Evolutionary conservation across 176 grass and related monocot species (phyloP), one percentile per base, ranked within the genome.

Genomic region (Aegilops speltoides): DNA sequence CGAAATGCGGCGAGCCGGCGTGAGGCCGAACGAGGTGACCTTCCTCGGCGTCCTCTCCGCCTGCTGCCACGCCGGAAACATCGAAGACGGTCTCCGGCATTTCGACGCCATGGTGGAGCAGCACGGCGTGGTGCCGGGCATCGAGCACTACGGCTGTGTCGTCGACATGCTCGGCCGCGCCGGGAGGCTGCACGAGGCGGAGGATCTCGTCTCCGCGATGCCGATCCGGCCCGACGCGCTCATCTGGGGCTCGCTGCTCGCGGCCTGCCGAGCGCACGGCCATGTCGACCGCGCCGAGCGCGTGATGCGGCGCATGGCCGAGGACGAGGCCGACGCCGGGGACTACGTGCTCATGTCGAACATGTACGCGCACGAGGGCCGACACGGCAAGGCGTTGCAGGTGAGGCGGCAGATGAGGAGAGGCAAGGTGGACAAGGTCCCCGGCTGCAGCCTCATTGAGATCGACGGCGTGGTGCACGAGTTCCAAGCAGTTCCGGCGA

Each of bases 81-180:
- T 95, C 40, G 81, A 88, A 2, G 79, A 92, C 11, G 95, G 95
- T 0, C 87, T 95, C 23, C 70, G 45, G 6, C 59, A 88, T 50
- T 82, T 95, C 1, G 2, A 62, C 11, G 77, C 57, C 85, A 93
- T 93, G 89, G 13, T 1, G 8, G 72, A 26, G 6, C 1, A 2
- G 7, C 82, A 94, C 75, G 73, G 81, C 67, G 67, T 92, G 15
- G 6, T 14, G 2, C 89, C 93, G 0, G 72, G 84, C 54, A 9
- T 95, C n/a, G 91, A 87, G 84, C 95, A 97, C 84, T 97, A 97
- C 29, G 93, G 95, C 1, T 97, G 95, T 37, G 87, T 92, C 52
- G 82, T 97, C 24, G 91, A 95, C 85, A 91, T 98, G 95, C 79
- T 98, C 2, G 87, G 87, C 23, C 89, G 93, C 17, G 91, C 87